Conservation (phyloP, 176 grass and related monocot genomes). For the Poa annua region DNA sequence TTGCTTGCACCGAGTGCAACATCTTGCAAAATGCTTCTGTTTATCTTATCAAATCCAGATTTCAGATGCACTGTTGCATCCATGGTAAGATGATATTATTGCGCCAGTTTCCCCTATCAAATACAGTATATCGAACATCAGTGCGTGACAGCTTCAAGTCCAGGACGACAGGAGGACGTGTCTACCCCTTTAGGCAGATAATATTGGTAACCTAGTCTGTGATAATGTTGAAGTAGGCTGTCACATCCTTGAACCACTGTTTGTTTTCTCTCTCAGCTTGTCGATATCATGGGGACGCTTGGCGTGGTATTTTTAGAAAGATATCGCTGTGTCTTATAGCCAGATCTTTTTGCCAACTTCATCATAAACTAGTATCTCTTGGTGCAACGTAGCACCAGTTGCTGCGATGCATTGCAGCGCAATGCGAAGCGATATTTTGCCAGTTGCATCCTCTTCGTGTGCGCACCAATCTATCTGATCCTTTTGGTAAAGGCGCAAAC, state of each 20-base stretch:
- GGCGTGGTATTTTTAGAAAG: neutral
- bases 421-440: neutral
- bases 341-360: neutral
- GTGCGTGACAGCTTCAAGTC: slow-evolving; percentile 2
- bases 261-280: neutral
- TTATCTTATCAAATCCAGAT: neutral
- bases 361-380: neutral
- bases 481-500: neutral
- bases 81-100: neutral
- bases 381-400: neutral
- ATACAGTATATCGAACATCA: neutral
- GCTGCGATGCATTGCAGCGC: neutral
- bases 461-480: neutral
- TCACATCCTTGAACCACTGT: neutral
- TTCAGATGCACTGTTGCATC: neutral
- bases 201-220: neutral
- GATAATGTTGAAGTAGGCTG: slow-evolving; percentile 4
- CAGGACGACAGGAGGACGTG: neutral
- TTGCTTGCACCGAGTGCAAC: neutral
- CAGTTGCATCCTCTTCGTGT: neutral
- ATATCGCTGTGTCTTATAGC: neutral
- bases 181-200: neutral
- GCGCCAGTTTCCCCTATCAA: neutral
- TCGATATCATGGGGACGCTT: neutral
- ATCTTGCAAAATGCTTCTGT: neutral